Base-by-base conservation (phyloP, 495 filamentous ascomycete species). In the Neurospora intermedia region DNA sequence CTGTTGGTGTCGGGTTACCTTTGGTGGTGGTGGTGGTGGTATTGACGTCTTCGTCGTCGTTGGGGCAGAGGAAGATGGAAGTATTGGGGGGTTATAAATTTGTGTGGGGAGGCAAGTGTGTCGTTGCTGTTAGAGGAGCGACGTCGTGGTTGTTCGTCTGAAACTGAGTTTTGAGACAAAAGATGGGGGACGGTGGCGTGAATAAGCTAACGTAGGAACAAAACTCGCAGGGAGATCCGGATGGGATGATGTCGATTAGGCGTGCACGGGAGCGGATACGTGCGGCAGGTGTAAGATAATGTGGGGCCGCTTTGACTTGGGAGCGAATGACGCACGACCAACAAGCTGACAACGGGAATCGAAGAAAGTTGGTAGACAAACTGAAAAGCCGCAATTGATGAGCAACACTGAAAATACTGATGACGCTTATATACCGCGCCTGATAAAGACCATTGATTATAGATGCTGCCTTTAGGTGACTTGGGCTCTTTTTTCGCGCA, bases 1-100 rank as follows among this genome's bases (percentile, higher is more conserved):
- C 76, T 74, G 75, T 72, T 40, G 59, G 40, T 70, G 71, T 31
- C 40, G 69, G 48, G 69, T 70, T 74, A 59, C 54, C 54, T 66
- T 66, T 66, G 54, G 54, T 66, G 72, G 69, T 38, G 71, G 23
- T 48, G 70, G 11, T 46, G 9, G n/a, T 4, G 46, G 4, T 20
- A 27, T 45, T 46, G n/a, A 3, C 23, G 15, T 45, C 54, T 15
- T 16, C 70, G 16, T 59, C 35, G n/a, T 45, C 54, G 38, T 11
- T 70, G 35, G 16, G 16, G 41, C 18, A 2, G 18, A 70, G 35
- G 69, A 43, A 70, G 41, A 27, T 42, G 35, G 11, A 46, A 20
- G 71, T 3, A n/a, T 38, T 2, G 38, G 11, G 7, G 35, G 59
- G 13, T n/a, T 69, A 69, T 40, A 8, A 43, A 70, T 39, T 39